A percentile compares a stretch with the other conserved stretches of the same genome.
phyloP scores from a whole-genome alignment of 106 monocot genomes.

The Hemerocallis citrina region DNA sequence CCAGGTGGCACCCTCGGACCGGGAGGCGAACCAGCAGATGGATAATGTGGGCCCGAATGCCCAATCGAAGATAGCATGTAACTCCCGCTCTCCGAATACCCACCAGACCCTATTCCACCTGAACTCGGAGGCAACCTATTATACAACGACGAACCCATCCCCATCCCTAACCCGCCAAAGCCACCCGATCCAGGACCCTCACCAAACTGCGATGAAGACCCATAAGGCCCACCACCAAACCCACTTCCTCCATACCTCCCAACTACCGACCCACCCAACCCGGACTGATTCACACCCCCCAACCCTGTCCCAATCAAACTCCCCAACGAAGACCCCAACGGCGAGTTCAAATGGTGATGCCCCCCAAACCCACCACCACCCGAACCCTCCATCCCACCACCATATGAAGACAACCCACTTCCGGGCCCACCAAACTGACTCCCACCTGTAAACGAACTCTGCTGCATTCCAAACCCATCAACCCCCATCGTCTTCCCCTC shows the following conservation, averaged over 20 bases:
- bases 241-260: conserved; percentile 9
- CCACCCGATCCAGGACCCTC: conserved; percentile 6
- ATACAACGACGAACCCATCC: conserved; percentile 13
- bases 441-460: conserved; percentile 1
- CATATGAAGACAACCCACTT: neutral
- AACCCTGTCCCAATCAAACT: neutral
- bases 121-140: conserved; percentile 2
- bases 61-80: neutral
- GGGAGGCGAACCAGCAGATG: conserved; percentile 11
- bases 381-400: neutral
- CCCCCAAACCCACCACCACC: neutral
- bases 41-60: conserved; percentile 13
- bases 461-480: conserved; percentile 1
- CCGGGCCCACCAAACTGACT: conserved; percentile 13
- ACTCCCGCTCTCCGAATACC: conserved; percentile 13
- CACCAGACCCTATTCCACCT: conserved; percentile 8
- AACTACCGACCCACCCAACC: neutral
- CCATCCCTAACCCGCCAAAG: conserved; percentile 16
- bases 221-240: conserved; percentile 9
- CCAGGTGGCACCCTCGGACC: conserved; percentile 13
- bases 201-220: conserved; percentile 9
- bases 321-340: neutral
- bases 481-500: conserved; percentile 1
- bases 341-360: neutral
- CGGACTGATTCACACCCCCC: neutral